Conservation (phyloP, 2,329 filamentous ascomycete species). For the Graphium sp. region DNA sequence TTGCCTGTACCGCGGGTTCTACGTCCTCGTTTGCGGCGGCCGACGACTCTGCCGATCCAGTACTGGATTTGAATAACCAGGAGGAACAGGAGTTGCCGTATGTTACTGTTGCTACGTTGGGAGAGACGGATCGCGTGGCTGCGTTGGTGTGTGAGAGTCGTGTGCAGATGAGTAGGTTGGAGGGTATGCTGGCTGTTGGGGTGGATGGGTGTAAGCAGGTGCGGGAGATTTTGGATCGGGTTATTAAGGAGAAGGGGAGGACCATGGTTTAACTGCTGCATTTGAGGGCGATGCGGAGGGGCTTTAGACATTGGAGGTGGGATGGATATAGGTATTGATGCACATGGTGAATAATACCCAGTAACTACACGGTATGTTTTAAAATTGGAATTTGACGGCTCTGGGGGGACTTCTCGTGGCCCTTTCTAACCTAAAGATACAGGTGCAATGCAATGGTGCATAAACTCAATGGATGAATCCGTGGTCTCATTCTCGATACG, state of each 20-base stretch:
- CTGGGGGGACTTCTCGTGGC: too few species aligned
- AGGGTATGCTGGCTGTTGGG: conserved; percentile 85
- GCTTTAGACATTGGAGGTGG: background rate
- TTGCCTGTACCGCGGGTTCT: conserved; percentile 74
- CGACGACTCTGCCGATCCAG: conserved; percentile 55
- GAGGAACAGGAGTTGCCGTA: conserved; percentile 83
- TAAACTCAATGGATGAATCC: too few species aligned
- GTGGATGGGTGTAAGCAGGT: conserved; percentile 86
- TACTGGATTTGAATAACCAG: conserved; percentile 62
- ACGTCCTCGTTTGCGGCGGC: conserved; percentile 48
- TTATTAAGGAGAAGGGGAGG: conserved; percentile 56
- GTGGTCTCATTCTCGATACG: too few species aligned
- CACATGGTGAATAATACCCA: too few species aligned
- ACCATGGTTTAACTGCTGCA: too few species aligned
- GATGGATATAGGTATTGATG: background rate
- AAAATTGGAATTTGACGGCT: too few species aligned
- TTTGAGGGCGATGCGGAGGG: too few species aligned
- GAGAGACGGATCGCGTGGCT: conserved; percentile 56
- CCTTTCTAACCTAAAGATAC: too few species aligned
- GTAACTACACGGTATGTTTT: too few species aligned
- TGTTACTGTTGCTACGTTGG: conserved; percentile 69
- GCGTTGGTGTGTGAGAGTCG: conserved; percentile 77
- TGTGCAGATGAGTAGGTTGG: conserved; percentile 64
- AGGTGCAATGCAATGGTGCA: too few species aligned
- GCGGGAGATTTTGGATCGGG: conserved; percentile 60